Conservation (phyloP, 2,329 filamentous ascomycete genomes). For the Colletotrichum liaoningense region DNA sequence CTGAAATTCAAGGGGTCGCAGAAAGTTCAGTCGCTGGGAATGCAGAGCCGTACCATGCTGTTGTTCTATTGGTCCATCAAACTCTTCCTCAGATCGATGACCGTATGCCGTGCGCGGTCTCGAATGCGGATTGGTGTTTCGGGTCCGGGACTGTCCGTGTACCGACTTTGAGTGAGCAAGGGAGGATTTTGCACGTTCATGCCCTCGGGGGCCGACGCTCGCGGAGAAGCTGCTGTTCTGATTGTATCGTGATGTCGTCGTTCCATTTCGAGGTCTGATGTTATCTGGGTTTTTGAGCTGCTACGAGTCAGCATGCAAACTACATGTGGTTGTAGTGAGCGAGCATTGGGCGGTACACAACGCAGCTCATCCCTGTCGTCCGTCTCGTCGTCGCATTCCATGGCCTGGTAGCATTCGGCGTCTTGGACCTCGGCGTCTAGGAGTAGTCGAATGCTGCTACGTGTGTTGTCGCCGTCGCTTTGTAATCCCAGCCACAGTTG, state of each 20-base stretch:
- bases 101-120: slow-evolving; percentile 54
- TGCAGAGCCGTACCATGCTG: slow-evolving; percentile 49
- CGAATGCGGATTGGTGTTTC: slow-evolving; percentile 48
- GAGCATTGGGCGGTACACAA: slow-evolving; percentile 21
- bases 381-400: slow-evolving; percentile 12
- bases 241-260: slow-evolving; percentile 37
- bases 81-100: slow-evolving; percentile 52
- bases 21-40: slow-evolving; percentile 27
- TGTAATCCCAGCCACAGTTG: slow-evolving; percentile 21
- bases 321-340: background rate
- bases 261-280: slow-evolving; percentile 44
- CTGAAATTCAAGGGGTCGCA: slow-evolving; percentile 20
- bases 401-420: background rate
- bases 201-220: slow-evolving; percentile 66
- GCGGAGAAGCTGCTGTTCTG: slow-evolving; percentile 62
- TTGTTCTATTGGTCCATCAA: slow-evolving; percentile 45
- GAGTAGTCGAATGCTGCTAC: slow-evolving; percentile 8
- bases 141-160: slow-evolving; percentile 51
- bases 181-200: slow-evolving; percentile 64
- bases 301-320: slow-evolving; percentile 27
- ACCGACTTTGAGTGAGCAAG: slow-evolving; percentile 47
- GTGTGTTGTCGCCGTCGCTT: background rate
- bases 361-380: slow-evolving; percentile 24
- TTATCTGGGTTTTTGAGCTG: slow-evolving; percentile 46
- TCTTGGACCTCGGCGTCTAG: slow-evolving; percentile 14